Evolutionary conservation across 2,329 filamentous ascomycete species (phyloP).

Genomic region (Ceratocystis cubensis): DNA sequence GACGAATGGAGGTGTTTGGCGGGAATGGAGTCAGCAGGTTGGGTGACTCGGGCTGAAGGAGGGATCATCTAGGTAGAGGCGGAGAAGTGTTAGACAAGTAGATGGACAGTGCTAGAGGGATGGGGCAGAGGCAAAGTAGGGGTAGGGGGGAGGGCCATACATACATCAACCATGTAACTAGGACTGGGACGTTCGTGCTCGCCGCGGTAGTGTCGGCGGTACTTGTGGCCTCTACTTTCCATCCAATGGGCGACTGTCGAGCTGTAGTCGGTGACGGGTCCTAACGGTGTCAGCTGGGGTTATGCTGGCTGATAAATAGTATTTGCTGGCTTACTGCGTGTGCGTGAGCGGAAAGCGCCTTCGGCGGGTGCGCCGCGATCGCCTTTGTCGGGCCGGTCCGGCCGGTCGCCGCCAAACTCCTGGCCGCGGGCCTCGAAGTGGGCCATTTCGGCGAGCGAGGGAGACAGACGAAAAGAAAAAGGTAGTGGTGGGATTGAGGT

Average conservation of each 20-base stretch:
- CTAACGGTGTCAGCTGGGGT: constrained; percentile 33
- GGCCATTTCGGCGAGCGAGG: constrained; percentile 32
- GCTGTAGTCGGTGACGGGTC: constrained; percentile 86
- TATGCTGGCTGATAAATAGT: constrained; percentile 3
- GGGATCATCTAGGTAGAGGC: constrained; percentile 58
- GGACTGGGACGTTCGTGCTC: constrained; percentile 74
- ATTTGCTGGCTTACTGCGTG: constrained; percentile 35
- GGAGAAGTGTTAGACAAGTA: neutral
- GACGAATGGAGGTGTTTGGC: constrained; percentile 97
- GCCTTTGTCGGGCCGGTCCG: constrained; percentile 1
- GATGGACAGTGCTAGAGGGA: neutral
- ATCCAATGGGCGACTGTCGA: constrained; percentile 86
- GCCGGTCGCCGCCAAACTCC: constrained; percentile 32
- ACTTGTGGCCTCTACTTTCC: constrained; percentile 57
- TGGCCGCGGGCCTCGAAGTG: constrained; percentile 38
- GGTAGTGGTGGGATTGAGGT: neutral
- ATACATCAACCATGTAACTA: constrained; percentile 81
- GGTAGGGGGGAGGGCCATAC: constrained; percentile 26
- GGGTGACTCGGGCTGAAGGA: constrained; percentile 60
- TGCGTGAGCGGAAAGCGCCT: constrained; percentile 35
- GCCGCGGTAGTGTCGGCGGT: constrained; percentile 56
- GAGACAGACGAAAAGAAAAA: neutral
- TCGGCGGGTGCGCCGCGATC: constrained; percentile 21
- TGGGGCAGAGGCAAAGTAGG: neutral
- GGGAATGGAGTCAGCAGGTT: constrained; percentile 74